Evolutionary conservation across 768 basidiomycete genomes (phyloP), one percentile per base, ranked within the genome.

Genomic region (Harrya chromipes): DNA sequence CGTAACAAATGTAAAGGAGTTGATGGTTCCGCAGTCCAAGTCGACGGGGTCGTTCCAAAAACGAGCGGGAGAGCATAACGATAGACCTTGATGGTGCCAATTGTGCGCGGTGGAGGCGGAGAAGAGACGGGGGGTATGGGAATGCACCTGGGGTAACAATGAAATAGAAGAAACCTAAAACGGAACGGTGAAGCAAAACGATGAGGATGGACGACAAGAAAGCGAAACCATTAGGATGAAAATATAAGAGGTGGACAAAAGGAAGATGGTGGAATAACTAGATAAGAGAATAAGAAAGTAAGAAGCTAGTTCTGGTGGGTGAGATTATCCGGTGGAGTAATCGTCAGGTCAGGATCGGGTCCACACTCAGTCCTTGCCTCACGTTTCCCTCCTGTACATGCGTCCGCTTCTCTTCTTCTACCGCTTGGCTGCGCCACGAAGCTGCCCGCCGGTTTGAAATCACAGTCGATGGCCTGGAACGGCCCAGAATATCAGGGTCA

Each of bases 401-500:
- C 44, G 34, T 47, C 48, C 40, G 19, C 45, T 41, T 56, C 52
- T 26, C 49, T 41, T 44, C 44, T 24, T 26, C 35, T 26, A 31
- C 31, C 37, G 23, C 36, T 39, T 23, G 23, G 40, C 42, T 41
- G 52, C 44, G 27, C 51, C 53, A 52, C 47, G 4, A 52, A 35
- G 36, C 41, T 35, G 31, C 40, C 34, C 10, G 23, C 24, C n/a
- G 29, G 19, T 43, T 34, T 37, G 14, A 34, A 31, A 45, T 65
- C 54, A 97, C 60, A 97, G 79, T 53, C 93, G 77, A 69, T 97
- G 87, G 0, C 95, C 95, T 8, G 95, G 95, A 33, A 99, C 93
- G 36, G 90, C 90, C 84, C 90, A 94, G 76, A 98, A 99, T 47
- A 98, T 72, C 63, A 98, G 77, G 5, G 94, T 93, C 64, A 95